Evolutionary conservation across 2,329 filamentous ascomycete species (phyloP).

Genomic region (Aureobasidium sp.): DNA sequence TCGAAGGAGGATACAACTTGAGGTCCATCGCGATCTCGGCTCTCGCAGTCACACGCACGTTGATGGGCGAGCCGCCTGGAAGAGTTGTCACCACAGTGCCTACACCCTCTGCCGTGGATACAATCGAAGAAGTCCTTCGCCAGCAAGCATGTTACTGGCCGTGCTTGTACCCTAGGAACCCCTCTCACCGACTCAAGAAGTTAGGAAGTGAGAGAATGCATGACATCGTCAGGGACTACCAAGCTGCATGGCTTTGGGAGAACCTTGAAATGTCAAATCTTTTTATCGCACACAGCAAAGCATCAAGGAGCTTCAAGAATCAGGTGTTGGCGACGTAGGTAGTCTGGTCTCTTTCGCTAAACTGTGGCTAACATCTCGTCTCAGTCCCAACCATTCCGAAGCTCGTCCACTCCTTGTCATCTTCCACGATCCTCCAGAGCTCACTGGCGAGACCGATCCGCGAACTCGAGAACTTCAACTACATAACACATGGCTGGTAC

Average conservation of each 20-base stretch:
- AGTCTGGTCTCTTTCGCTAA: not conserved
- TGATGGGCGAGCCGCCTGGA: conserved; percentile 90
- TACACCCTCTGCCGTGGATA: conserved; percentile 45
- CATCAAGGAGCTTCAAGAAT: conserved; percentile 73
- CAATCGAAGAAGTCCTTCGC: conserved; percentile 48
- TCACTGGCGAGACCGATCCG: conserved; percentile 34
- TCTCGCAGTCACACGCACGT: conserved; percentile 77
- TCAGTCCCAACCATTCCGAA: conserved; percentile 51
- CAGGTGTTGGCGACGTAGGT: conserved; percentile 66
- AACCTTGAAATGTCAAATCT: conserved; percentile 72
- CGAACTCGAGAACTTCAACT: conserved; percentile 62
- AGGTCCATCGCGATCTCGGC: conserved; percentile 87
- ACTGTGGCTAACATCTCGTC: not conserved
- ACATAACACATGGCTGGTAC: conserved; percentile 83
- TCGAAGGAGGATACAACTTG: conserved; percentile 95
- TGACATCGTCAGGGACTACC: conserved; percentile 70
- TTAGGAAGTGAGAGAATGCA: conserved; percentile 57
- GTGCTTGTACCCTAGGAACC: conserved; percentile 65
- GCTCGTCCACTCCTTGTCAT: conserved; percentile 68
- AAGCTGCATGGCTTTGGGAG: conserved; percentile 61
- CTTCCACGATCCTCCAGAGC: conserved; percentile 70
- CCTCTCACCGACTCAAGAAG: conserved; percentile 23
- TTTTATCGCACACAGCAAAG: conserved; percentile 63
- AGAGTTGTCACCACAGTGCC: conserved; percentile 41
- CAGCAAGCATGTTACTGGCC: conserved; percentile 69